Evolutionary conservation across 352 stramenopile genomes (phyloP).

Genomic region (Phytophthora megakarya): DNA sequence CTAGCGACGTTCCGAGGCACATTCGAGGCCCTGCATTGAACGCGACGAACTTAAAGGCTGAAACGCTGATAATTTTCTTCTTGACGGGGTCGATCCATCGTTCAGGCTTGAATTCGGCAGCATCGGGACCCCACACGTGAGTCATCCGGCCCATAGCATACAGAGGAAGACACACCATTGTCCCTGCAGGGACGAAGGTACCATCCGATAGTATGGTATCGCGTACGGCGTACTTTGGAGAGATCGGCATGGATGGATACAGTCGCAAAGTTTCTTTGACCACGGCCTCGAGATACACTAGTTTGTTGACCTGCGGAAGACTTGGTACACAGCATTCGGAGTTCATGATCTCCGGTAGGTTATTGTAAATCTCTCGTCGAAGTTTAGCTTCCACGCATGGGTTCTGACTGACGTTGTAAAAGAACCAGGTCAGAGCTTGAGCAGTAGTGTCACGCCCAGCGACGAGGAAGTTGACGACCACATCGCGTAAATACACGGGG

Average conservation of each 20-base stretch:
- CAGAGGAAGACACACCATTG: constrained; percentile 38
- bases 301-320: constrained; percentile 23
- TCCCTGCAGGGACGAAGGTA: constrained; percentile 47
- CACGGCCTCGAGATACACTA: constrained; percentile 62
- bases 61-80: constrained; percentile 36
- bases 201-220: constrained; percentile 63
- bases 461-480: constrained; percentile 83
- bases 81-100: constrained; percentile 46
- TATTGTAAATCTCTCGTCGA: constrained; percentile 45
- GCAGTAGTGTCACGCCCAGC: constrained; percentile 82
- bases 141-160: constrained; percentile 54
- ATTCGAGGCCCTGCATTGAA: constrained; percentile 55
- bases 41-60: constrained; percentile 47
- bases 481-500: constrained; percentile 57
- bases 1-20: constrained; percentile 49
- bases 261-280: constrained; percentile 61
- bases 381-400: constrained; percentile 56
- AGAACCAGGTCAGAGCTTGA: constrained; percentile 75
- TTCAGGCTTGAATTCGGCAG: constrained; percentile 54
- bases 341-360: constrained; percentile 30
- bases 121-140: constrained; percentile 59
- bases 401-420: constrained; percentile 58
- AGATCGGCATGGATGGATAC: constrained; percentile 55
- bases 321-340: constrained; percentile 19
- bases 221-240: constrained; percentile 9